A percentile compares a stretch with the other conserved stretches of the same genome.
These are phyloP conservation scores for Globisporangium cederbergense DNA, from an alignment of 352 stramenopile genomes.

Conservation along the genomic window DNA sequence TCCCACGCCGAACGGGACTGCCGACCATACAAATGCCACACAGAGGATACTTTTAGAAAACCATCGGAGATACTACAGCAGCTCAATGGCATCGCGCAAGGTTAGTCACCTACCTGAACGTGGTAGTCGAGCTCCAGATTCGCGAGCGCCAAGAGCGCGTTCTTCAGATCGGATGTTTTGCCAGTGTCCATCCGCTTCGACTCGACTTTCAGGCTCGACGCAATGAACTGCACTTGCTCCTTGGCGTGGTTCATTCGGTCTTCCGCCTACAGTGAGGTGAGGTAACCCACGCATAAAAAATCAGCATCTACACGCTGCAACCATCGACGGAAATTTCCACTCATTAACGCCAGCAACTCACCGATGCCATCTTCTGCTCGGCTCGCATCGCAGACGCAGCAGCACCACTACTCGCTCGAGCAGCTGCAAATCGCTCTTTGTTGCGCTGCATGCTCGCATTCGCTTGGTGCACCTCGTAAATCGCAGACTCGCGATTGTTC, in stretches of 20 bases:
- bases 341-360: constrained; percentile 16
- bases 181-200: constrained; percentile 79
- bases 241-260: constrained; percentile 85
- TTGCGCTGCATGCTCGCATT: constrained; percentile 88
- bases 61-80: background rate
- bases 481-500: constrained; percentile 82
- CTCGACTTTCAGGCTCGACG: constrained; percentile 83
- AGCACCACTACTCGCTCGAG: constrained; percentile 77
- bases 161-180: constrained; percentile 76
- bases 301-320: background rate
- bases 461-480: constrained; percentile 85
- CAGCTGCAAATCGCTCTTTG: constrained; percentile 85
- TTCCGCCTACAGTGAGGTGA: constrained; percentile 40
- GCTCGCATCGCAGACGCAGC: constrained; percentile 83
- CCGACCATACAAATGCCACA: background rate
- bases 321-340: no score
- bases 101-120: constrained; percentile 40
- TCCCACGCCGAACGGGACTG: constrained; percentile 75
- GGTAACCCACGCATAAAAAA: constrained; percentile 1
- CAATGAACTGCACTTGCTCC: constrained; percentile 87
- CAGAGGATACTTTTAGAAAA: constrained; percentile 6
- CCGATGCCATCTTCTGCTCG: constrained; percentile 86
- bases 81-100: no score
- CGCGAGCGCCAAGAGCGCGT: constrained; percentile 67
- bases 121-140: constrained; percentile 83